These are phyloP conservation scores for Aspergillus luchuensis DNA, from an alignment of 2,329 filamentous ascomycete species.

Conservation along the genomic window DNA sequence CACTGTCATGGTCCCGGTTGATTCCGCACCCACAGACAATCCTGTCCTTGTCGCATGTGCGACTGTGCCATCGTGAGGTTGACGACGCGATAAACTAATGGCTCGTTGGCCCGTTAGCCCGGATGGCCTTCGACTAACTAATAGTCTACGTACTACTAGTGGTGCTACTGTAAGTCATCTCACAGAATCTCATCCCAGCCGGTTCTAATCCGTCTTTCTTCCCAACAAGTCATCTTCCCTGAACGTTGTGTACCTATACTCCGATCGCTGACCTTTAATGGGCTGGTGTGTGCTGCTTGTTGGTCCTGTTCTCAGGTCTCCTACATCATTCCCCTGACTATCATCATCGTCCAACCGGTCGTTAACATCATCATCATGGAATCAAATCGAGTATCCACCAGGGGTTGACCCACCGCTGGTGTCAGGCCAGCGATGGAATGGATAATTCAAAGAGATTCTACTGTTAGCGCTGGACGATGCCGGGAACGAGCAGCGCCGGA, in stretches of 20 bases:
- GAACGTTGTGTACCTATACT: no score
- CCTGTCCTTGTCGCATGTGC: background rate
- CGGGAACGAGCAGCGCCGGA: background rate
- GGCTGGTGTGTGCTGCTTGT: background rate
- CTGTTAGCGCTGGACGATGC: background rate
- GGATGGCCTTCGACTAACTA: background rate
- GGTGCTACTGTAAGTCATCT: background rate
- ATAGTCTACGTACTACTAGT: background rate
- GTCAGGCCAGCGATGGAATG: background rate
- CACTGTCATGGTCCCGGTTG: background rate
- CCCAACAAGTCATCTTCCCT: no score
- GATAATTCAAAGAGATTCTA: no score
- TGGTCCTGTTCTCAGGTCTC: background rate
- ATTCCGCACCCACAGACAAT: conserved; percentile 1
- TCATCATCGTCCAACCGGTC: background rate
- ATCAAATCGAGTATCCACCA: no score
- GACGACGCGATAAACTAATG: background rate
- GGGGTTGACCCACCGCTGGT: background rate
- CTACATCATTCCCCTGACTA: background rate
- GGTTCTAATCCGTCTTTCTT: background rate
- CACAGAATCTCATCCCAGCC: background rate
- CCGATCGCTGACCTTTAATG: background rate
- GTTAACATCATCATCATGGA: conserved; percentile 5
- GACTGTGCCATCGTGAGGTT: background rate
- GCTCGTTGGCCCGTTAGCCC: background rate